These are phyloP conservation scores for Hemileccinum impolitum DNA, from an alignment of 768 basidiomycete genomes.

Conservation along the genomic window DNA sequence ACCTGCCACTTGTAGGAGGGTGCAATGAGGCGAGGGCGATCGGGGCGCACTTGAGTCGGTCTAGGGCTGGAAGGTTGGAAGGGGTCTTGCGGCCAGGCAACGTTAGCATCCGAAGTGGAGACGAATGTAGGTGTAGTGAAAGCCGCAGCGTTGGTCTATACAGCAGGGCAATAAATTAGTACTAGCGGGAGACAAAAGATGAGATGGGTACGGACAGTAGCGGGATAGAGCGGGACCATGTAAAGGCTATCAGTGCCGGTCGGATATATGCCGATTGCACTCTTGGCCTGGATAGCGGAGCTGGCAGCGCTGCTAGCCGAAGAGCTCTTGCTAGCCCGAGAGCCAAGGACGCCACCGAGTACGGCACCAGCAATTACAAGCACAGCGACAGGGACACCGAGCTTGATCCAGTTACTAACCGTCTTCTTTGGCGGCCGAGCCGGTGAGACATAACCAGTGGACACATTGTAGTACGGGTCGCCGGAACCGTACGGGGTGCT, in stretches of 20 bases:
- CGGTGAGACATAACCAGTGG: constrained; percentile 67
- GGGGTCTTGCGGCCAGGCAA: constrained; percentile 79
- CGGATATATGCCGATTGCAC: constrained; percentile 63
- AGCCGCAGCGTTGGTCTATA: constrained; percentile 70
- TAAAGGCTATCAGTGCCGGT: constrained; percentile 77
- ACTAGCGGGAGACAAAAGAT: neutral
- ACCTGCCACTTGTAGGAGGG: constrained; percentile 89
- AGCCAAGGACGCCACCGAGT: constrained; percentile 78
- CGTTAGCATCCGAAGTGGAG: constrained; percentile 44
- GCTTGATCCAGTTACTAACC: constrained; percentile 69
- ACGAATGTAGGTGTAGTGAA: constrained; percentile 73
- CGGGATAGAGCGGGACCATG: constrained; percentile 82
- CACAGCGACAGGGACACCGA: constrained; percentile 65
- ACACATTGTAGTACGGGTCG: constrained; percentile 66
- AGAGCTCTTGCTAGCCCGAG: constrained; percentile 45
- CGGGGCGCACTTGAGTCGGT: constrained; percentile 60
- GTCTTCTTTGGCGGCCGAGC: constrained; percentile 44
- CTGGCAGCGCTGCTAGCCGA: constrained; percentile 37
- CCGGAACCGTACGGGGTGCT: constrained; percentile 53
- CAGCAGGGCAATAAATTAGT: neutral
- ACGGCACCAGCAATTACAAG: constrained; percentile 65
- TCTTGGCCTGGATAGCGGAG: constrained; percentile 56
- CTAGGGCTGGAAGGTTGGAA: constrained; percentile 63
- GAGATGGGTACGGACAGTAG: constrained; percentile 61
- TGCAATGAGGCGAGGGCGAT: constrained; percentile 90